Evolutionary conservation across 2,329 filamentous ascomycete genomes (phyloP).

Genomic region (Colletotrichum ledebouriae): DNA sequence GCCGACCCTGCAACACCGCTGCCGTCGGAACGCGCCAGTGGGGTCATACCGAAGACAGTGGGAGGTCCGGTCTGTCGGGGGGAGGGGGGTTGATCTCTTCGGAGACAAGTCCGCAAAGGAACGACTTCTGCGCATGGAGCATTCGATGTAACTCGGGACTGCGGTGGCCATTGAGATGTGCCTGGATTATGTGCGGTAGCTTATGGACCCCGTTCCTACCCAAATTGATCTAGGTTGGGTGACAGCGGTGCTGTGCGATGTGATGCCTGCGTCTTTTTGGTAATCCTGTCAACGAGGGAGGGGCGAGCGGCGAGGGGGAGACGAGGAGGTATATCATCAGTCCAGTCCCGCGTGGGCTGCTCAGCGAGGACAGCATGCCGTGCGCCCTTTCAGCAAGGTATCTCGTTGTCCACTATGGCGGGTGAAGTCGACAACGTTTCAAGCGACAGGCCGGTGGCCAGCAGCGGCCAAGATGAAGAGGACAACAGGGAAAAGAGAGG

Average conservation of each 20-base stretch:
- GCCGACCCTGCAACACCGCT: not conserved
- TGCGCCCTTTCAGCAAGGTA: conserved; percentile 11
- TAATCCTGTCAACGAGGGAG: not conserved
- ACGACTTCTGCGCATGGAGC: not conserved
- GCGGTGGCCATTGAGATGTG: not conserved
- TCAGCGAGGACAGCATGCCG: conserved; percentile 9
- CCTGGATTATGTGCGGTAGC: conserved; percentile 16
- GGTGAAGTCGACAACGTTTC: conserved; percentile 16
- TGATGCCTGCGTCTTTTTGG: not conserved
- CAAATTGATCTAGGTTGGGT: not conserved
- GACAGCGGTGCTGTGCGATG: conserved; percentile 4
- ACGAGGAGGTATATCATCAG: conserved; percentile 17
- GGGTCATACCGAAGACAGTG: conserved; percentile 18
- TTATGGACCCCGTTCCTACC: conserved; percentile 1
- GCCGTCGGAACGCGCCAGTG: conserved; percentile 4
- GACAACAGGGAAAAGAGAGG: not conserved
- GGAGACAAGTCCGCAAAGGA: conserved; percentile 4
- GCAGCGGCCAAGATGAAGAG: not conserved
- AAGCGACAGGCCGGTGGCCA: not conserved
- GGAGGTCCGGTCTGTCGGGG: conserved; percentile 5
- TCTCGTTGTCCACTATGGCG: conserved; percentile 11
- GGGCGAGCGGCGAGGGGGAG: not conserved
- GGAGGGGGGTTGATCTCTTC: not conserved
- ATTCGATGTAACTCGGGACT: conserved; percentile 2
- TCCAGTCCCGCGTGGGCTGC: conserved; percentile 10